Evolutionary conservation across 768 basidiomycete species (phyloP).

Genomic region (Gymnopilus junonius): DNA sequence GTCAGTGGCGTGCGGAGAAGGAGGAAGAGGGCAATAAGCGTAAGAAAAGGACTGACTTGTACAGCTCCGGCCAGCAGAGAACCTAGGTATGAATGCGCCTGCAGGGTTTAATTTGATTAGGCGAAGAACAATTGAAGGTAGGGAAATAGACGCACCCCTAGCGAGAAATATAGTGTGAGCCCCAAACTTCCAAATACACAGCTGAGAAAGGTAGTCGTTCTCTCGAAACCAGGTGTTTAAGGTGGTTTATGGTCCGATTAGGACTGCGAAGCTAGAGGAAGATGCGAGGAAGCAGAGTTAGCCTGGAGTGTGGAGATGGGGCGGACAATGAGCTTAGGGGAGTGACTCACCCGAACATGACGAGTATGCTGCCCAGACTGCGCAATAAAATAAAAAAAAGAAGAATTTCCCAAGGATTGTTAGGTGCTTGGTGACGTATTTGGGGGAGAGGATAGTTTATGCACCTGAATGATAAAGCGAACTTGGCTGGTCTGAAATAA

Average conservation of each 20-base stretch:
- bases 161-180: slow-evolving; percentile 89
- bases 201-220: slow-evolving; percentile 85
- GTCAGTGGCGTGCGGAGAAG: not conserved
- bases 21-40: not conserved
- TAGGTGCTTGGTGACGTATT: slow-evolving; percentile 4
- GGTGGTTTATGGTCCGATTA: slow-evolving; percentile 90
- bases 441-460: not conserved
- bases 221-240: slow-evolving; percentile 83
- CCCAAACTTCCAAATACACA: slow-evolving; percentile 83
- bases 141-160: slow-evolving; percentile 64
- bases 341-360: slow-evolving; percentile 87
- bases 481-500: slow-evolving; percentile 80
- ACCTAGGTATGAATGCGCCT: slow-evolving; percentile 87
- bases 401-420: not conserved
- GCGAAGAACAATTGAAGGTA: not conserved
- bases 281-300: not conserved
- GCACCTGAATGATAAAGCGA: slow-evolving; percentile 86
- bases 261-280: slow-evolving; percentile 69
- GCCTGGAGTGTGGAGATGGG: not conserved
- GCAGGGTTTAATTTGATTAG: slow-evolving; percentile 7
- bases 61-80: slow-evolving; percentile 83
- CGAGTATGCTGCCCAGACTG: slow-evolving; percentile 87
- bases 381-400: slow-evolving; percentile 9
- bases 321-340: not conserved
- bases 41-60: slow-evolving; percentile 52